phyloP scores from a whole-genome alignment of 768 basidiomycete genomes.

The Rhizopogon salebrosus region DNA sequence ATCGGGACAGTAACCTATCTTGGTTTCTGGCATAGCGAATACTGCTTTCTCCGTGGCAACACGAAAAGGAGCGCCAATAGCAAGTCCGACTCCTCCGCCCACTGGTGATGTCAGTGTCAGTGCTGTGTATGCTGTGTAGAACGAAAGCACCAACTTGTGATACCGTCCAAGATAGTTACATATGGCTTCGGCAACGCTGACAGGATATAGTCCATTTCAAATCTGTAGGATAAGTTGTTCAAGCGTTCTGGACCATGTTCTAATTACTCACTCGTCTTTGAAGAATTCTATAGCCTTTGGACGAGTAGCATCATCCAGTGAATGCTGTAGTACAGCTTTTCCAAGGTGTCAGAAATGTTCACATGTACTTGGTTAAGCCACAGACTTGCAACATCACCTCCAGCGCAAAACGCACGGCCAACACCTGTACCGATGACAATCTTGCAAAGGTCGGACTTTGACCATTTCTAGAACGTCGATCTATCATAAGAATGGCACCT shows the following conservation, averaged over 20 bases:
- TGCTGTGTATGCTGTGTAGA: constrained; percentile 7
- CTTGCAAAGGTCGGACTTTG: constrained; percentile 60
- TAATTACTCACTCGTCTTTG: constrained; percentile 68
- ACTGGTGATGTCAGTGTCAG: constrained; percentile 41
- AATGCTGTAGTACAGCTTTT: constrained; percentile 53
- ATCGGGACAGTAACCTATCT: constrained; percentile 87
- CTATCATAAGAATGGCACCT: constrained; percentile 6
- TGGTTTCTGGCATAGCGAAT: constrained; percentile 97
- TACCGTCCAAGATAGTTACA: constrained; percentile 84
- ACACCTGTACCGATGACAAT: constrained; percentile 68
- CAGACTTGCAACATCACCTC: constrained; percentile 90
- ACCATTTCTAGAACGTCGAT: constrained; percentile 57
- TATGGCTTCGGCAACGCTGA: constrained; percentile 81
- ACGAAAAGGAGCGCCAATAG: constrained; percentile 79
- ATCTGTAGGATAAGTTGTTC: constrained; percentile 39
- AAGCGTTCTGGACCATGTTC: constrained; percentile 1
- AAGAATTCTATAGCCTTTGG: constrained; percentile 80
- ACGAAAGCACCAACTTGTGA: constrained; percentile 62
- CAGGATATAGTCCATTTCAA: constrained; percentile 72
- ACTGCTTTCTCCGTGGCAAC: constrained; percentile 89
- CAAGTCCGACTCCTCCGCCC: constrained; percentile 93
- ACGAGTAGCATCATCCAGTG: constrained; percentile 45
- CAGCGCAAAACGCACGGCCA: constrained; percentile 85
- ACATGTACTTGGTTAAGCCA: constrained; percentile 10
- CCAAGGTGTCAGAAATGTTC: constrained; percentile 3